phyloP scores from a whole-genome alignment of 108 stramenopile genomes.

The Seminavis robusta region DNA sequence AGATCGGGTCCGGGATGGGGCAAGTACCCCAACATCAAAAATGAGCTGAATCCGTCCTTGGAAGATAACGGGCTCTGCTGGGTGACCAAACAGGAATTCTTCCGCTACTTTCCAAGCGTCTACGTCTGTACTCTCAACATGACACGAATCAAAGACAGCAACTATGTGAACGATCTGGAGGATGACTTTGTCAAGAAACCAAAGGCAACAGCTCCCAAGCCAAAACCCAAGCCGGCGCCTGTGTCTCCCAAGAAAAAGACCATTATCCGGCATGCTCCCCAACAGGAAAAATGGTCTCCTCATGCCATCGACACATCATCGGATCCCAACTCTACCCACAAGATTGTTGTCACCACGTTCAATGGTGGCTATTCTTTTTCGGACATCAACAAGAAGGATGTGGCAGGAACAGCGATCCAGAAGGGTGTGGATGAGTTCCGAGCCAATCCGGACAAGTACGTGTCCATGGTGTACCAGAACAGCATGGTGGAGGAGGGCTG shows the following conservation, averaged over 20 bases:
- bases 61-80: neutral
- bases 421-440: slow-evolving; percentile 17
- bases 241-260: too few relatives aligned
- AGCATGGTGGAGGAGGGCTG: slow-evolving; percentile 22
- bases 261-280: too few relatives aligned
- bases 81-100: slow-evolving; percentile 2
- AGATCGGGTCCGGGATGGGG: slow-evolving; percentile 1
- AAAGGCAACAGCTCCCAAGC: too few relatives aligned
- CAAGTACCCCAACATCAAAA: neutral
- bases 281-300: too few relatives aligned
- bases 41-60: neutral
- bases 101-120: neutral
- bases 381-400: too few relatives aligned
- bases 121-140: neutral
- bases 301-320: neutral
- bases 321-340: neutral
- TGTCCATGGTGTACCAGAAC: slow-evolving; percentile 24
- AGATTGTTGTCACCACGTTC: neutral
- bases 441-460: slow-evolving; percentile 23
- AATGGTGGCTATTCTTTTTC: too few relatives aligned
- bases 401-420: slow-evolving; percentile 13
- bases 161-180: too few relatives aligned
- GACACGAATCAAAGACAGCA: neutral
- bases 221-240: too few relatives aligned
- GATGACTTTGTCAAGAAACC: too few relatives aligned